phyloP scores from a whole-genome alignment of 2,329 filamentous ascomycete genomes.

The Pyricularia pennisetigena region DNA sequence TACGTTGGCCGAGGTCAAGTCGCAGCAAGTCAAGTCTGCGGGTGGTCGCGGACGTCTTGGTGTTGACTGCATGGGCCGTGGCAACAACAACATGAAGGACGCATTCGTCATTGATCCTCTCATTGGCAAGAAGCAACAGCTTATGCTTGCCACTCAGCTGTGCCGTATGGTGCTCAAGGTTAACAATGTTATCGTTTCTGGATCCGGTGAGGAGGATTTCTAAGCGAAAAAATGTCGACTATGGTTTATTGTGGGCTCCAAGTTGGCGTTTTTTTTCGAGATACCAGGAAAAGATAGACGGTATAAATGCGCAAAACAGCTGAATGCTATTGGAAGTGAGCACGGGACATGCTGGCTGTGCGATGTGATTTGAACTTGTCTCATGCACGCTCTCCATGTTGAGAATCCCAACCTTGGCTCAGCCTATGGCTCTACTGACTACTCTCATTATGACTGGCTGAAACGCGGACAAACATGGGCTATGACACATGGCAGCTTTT shows the following conservation, averaged over 20 bases:
- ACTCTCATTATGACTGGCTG: neutral
- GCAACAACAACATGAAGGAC: slow-evolving; percentile 94
- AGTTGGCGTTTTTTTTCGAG: neutral
- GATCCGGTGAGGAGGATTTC: slow-evolving; percentile 79
- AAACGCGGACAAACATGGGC: neutral
- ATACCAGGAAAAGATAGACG: slow-evolving; percentile 5
- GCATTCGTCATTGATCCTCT: slow-evolving; percentile 97
- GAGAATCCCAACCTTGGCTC: too few species aligned
- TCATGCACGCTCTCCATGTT: neutral
- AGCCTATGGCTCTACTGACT: neutral
- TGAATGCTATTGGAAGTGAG: neutral
- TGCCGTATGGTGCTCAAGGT: slow-evolving; percentile 98
- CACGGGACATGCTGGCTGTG: neutral
- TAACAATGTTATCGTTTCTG: slow-evolving; percentile 92
- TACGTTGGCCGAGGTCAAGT: slow-evolving; percentile 90
- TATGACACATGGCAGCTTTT: neutral
- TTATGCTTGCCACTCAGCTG: slow-evolving; percentile 90
- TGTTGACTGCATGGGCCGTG: slow-evolving; percentile 95
- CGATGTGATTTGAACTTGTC: neutral
- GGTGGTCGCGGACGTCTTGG: slow-evolving; percentile 56
- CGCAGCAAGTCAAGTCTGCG: slow-evolving; percentile 76
- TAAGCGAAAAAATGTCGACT: slow-evolving; percentile 24
- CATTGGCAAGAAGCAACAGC: slow-evolving; percentile 96
- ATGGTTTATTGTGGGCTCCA: neutral
- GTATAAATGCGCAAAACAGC: neutral